phyloP scores from a whole-genome alignment of 2,329 filamentous ascomycete genomes.

The Aspergillus sp. region DNA sequence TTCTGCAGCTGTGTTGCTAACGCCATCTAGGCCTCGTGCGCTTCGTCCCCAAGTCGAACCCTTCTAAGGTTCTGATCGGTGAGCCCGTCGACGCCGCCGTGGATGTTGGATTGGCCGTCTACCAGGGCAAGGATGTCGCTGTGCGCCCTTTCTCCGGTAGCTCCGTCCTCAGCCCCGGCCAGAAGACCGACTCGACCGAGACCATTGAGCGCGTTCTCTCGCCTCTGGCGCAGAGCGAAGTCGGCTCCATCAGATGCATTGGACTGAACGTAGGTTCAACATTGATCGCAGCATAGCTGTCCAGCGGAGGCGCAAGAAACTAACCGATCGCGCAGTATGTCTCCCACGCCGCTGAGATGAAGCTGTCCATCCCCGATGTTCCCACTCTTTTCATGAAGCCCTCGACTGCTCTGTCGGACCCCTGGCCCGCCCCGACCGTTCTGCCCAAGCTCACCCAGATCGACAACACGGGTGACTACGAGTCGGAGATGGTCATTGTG shows the following conservation, averaged over 20 bases:
- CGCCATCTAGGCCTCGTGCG: conserved; percentile 57
- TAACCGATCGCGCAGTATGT: conserved; percentile 41
- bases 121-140: conserved; percentile 57
- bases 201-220: conserved; percentile 51
- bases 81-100: conserved; percentile 55
- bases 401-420: conserved; percentile 55
- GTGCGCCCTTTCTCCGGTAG: conserved; percentile 60
- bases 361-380: conserved; percentile 54
- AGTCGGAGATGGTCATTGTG: conserved; percentile 60
- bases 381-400: conserved; percentile 64
- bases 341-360: conserved; percentile 55
- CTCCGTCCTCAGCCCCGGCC: conserved; percentile 59
- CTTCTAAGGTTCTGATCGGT: conserved; percentile 55
- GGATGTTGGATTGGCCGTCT: conserved; percentile 61
- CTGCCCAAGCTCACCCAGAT: conserved; percentile 57
- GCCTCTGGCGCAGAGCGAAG: conserved; percentile 51
- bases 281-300: background rate
- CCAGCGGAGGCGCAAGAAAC: background rate
- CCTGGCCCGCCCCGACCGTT: conserved; percentile 52
- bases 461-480: conserved; percentile 60
- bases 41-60: conserved; percentile 57
- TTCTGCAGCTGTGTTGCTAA: conserved; percentile 1
- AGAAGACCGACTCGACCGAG: conserved; percentile 47
- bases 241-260: conserved; percentile 61
- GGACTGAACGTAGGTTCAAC: conserved; percentile 53